Percentiles rank a stretch among this genome's conserved stretches.
phyloP scores from a whole-genome alignment of 2,329 filamentous ascomycete genomes.

The Fusarium penzigii region DNA sequence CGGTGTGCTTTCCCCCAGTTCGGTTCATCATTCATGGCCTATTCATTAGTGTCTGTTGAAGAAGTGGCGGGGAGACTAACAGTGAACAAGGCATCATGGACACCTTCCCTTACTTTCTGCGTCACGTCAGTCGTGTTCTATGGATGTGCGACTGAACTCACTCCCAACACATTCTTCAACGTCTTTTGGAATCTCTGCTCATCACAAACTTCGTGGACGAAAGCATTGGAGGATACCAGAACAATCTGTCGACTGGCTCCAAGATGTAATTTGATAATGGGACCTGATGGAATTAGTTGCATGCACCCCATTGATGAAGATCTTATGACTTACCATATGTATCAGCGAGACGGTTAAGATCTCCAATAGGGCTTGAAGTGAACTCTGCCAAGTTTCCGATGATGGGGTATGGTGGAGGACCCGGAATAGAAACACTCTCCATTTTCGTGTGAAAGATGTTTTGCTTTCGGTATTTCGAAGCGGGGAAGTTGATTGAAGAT shows the following conservation, averaged over 20 bases:
- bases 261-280: slow-evolving; percentile 24
- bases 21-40: slow-evolving; percentile 49
- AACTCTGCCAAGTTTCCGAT: slow-evolving; percentile 68
- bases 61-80: slow-evolving; percentile 24
- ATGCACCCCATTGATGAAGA: not conserved
- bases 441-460: no score
- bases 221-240: slow-evolving; percentile 52
- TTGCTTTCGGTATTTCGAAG: no score
- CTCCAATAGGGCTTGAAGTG: slow-evolving; percentile 57
- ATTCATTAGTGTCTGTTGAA: slow-evolving; percentile 4
- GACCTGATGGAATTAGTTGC: slow-evolving; percentile 8
- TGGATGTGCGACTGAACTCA: slow-evolving; percentile 18
- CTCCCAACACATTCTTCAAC: slow-evolving; percentile 48
- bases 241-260: slow-evolving; percentile 29
- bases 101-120: slow-evolving; percentile 53
- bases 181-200: slow-evolving; percentile 67
- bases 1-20: slow-evolving; percentile 70
- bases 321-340: slow-evolving; percentile 57
- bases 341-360: slow-evolving; percentile 59
- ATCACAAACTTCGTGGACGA: slow-evolving; percentile 65
- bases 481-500: no score
- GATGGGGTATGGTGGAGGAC: slow-evolving; percentile 63
- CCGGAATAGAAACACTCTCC: slow-evolving; percentile 55
- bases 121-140: not conserved
- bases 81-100: slow-evolving; percentile 69